Percentiles rank a stretch among this genome's conserved stretches.
These are phyloP conservation scores for Laetiporus sulphureus DNA, from an alignment of 1,284 basidiomycete species.

Conservation along the genomic window DNA sequence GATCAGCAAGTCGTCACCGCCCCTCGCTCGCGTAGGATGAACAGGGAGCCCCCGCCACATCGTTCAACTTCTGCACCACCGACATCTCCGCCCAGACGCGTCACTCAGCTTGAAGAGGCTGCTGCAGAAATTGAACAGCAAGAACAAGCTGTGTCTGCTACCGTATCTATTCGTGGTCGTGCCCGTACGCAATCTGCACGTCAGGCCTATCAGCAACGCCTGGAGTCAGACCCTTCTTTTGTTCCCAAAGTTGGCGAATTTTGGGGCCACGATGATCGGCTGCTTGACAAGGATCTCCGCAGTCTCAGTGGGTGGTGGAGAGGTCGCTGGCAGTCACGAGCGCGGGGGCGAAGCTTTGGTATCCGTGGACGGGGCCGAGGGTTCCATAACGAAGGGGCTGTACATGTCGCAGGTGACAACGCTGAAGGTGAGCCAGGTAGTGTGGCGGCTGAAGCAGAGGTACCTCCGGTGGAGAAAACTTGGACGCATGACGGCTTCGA, in stretches of 20 bases:
- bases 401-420: conserved; percentile 9
- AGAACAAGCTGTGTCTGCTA: conserved; percentile 25
- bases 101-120: conserved; percentile 6
- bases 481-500: conserved; percentile 84
- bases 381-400: conserved; percentile 20
- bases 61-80: conserved; percentile 18
- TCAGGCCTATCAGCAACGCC: conserved; percentile 70
- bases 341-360: conserved; percentile 45
- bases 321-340: conserved; percentile 65
- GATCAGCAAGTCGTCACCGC: conserved; percentile 17
- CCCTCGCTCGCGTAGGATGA: conserved; percentile 19
- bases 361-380: conserved; percentile 49
- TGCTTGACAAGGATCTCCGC: conserved; percentile 67
- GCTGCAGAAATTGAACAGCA: conserved; percentile 7
- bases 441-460: conserved; percentile 20
- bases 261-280: conserved; percentile 87
- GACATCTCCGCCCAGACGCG: conserved; percentile 11
- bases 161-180: conserved; percentile 25
- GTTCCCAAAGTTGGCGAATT: conserved; percentile 85
- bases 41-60: conserved; percentile 14
- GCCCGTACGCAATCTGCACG: conserved; percentile 53
- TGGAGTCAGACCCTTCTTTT: conserved; percentile 78
- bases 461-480: conserved; percentile 54
- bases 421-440: conserved; percentile 10
- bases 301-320: conserved; percentile 80